Evolutionary conservation across 176 grass and related monocot species (phyloP), one percentile per base, ranked within the genome.

Genomic region (Canna indica): DNA sequence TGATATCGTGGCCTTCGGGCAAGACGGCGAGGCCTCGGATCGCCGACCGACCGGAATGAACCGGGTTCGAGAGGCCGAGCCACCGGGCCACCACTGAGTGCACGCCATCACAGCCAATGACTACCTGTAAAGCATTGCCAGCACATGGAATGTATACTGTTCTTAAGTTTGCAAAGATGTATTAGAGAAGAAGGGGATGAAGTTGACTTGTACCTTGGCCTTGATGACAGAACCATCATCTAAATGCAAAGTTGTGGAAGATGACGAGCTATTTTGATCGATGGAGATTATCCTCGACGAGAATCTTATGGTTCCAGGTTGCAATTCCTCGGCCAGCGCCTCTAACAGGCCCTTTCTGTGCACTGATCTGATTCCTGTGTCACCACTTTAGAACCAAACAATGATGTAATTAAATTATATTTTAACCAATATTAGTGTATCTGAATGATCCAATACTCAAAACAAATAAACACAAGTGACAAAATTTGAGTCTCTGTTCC

Each of bases 31-130:
- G 62, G n/a, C 72, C 82, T 3, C 65, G 63, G 48, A 84, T 44
- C 24, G 64, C 61, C 15, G 77, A 80, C 8, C 77, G 65, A 16
- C 68, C 30, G 2, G 77, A 76, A 39, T 66, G 64, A 20, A 70
- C 31, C 9, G 82, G 32, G 0, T 33, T 29, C 0, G 27, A 56
- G 57, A 84, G 59, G 8, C 82, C 66, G n/a, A 80, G 39, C 77
- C 82, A 84, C 35, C 57, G 45, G 0, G 82, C 72, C 39, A 84
- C 82, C 44, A 72, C 9, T 10, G 77, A 84, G 47, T 76, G 77
- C 56, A 80, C 72, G 12, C 82, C 82, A 28, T 84, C 82, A 53
- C 82, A 79, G 0, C 82, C 77, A 18, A 84, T 80, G 46, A 80
- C 44, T 47, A 76, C 62, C 68, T 77, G 73, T 62, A 8, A 3